A percentile compares a stretch with the other conserved stretches of the same genome.
phyloP scores from a whole-genome alignment of 2,329 filamentous ascomycete genomes.

The Cordyceps militaris region DNA sequence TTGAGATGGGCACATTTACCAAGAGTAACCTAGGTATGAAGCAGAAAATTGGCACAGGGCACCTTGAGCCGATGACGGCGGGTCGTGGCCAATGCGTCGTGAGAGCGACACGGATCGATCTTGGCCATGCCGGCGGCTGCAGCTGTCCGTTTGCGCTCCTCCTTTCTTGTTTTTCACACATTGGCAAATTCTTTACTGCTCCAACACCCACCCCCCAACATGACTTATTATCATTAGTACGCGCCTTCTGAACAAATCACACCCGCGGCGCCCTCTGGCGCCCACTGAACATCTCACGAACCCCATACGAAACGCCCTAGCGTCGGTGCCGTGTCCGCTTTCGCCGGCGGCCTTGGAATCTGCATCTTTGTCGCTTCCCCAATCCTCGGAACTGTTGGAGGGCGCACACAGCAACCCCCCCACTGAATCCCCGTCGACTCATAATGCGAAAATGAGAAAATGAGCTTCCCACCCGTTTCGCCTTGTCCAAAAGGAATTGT shows the following conservation, averaged over 20 bases:
- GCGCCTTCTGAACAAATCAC: not conserved
- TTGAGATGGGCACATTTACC: not conserved
- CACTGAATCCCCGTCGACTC: not conserved
- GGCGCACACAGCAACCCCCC: not conserved
- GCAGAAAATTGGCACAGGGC: no score
- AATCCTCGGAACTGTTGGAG: not conserved
- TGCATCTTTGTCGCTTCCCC: not conserved
- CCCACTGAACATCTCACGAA: not conserved
- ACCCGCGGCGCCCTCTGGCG: conserved; percentile 1
- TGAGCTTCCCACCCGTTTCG: not conserved
- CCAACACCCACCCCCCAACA: not conserved
- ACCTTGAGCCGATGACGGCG: no score
- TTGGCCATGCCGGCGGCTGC: not conserved
- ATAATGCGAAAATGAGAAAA: no score
- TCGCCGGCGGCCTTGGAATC: not conserved
- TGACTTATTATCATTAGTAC: no score
- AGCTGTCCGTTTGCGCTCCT: not conserved
- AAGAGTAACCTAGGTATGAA: no score
- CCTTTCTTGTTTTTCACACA: not conserved
- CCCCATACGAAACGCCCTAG: not conserved
- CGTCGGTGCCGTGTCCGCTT: not conserved
- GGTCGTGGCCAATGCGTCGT: not conserved
- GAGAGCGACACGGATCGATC: not conserved
- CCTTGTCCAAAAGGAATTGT: not conserved
- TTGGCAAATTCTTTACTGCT: not conserved